Evolutionary conservation across 179 eudicot species (phyloP).

Genomic region (Amaranthus tricolor): DNA sequence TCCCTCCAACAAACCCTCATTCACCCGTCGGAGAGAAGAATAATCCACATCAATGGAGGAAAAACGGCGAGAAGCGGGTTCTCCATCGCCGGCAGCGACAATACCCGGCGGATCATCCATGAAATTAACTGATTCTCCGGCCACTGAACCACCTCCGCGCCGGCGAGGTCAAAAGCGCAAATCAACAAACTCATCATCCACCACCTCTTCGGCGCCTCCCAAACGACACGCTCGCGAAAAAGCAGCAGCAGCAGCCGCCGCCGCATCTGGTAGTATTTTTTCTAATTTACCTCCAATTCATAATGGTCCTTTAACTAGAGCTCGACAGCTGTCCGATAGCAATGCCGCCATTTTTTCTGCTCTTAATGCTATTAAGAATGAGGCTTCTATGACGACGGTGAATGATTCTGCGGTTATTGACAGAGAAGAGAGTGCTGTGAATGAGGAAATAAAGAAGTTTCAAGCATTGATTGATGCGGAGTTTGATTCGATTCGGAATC

Average conservation of each 20-base stretch:
- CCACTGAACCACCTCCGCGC: slow-evolving; percentile 52
- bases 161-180: slow-evolving; percentile 85
- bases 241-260: slow-evolving; percentile 39
- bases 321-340: slow-evolving; percentile 64
- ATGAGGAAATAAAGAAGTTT: slow-evolving; percentile 55
- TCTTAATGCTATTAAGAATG: slow-evolving; percentile 28
- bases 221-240: slow-evolving; percentile 80
- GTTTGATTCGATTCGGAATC: slow-evolving; percentile 48
- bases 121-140: slow-evolving; percentile 29
- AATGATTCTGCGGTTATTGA: slow-evolving; percentile 25
- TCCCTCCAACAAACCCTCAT: slow-evolving; percentile 17
- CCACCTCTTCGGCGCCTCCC: slow-evolving; percentile 45
- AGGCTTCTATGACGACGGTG: slow-evolving; percentile 25
- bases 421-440: slow-evolving; percentile 26
- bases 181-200: slow-evolving; percentile 27
- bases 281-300: slow-evolving; percentile 51
- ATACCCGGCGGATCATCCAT: slow-evolving; percentile 29
- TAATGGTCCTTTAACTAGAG: slow-evolving; percentile 81
- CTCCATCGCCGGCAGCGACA: slow-evolving; percentile 38
- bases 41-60: slow-evolving; percentile 50
- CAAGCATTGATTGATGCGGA: slow-evolving; percentile 63
- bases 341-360: slow-evolving; percentile 40
- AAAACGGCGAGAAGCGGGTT: slow-evolving; percentile 52
- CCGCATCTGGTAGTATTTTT: slow-evolving; percentile 32
- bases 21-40: not conserved